phyloP scores from a whole-genome alignment of 306 rosid genomes.

The Corylus americana region DNA sequence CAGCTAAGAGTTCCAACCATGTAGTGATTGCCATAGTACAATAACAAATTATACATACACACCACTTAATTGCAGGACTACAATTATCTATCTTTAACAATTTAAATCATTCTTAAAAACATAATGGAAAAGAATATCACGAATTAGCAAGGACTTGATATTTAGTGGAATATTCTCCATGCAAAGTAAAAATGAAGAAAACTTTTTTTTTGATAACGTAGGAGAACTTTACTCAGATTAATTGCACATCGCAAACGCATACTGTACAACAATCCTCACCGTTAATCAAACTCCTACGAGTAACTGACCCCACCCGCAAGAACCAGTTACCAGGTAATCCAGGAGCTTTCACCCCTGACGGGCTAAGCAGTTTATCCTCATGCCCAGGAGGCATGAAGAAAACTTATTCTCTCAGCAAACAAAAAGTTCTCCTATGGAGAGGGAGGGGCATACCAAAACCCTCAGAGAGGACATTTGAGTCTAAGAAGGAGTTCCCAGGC shows the following conservation, averaged over 20 bases:
- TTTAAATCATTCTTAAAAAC: background rate
- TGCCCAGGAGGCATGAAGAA: too few relatives aligned
- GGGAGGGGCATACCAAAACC: background rate
- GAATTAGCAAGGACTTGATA: background rate
- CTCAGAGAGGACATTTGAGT: background rate
- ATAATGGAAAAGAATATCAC: background rate
- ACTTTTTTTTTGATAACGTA: too few relatives aligned
- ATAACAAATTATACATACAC: background rate
- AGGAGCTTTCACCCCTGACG: too few relatives aligned
- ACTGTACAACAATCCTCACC: too few relatives aligned
- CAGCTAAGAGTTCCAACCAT: background rate
- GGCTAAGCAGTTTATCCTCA: too few relatives aligned
- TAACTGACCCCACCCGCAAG: too few relatives aligned
- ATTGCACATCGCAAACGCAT: too few relatives aligned
- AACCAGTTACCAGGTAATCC: too few relatives aligned
- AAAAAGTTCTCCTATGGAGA: background rate
- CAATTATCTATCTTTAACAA: background rate
- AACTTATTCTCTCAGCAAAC: background rate
- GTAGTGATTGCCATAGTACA: background rate
- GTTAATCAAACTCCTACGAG: too few relatives aligned
- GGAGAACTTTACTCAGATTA: too few relatives aligned
- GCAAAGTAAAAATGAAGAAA: background rate
- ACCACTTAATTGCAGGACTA: background rate
- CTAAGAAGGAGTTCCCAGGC: background rate
- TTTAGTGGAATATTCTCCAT: background rate